Base-by-base conservation (phyloP, 805 yeast species). In the Yarrowia sp. region DNA sequence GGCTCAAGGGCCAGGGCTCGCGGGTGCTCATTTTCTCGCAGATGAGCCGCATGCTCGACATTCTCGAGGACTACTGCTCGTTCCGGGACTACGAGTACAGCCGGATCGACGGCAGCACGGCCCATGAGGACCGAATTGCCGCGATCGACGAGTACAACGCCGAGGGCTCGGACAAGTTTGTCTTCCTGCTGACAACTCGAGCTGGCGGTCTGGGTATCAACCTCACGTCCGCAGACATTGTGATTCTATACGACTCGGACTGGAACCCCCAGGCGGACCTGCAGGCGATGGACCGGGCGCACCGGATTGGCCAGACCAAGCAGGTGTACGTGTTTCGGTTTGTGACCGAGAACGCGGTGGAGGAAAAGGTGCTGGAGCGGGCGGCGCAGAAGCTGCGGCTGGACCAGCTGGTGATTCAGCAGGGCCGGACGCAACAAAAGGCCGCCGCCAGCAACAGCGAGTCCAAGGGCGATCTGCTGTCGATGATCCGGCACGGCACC, bases 181-280 rank as follows among this genome's bases (percentile, higher is more conserved):
- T 93, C 7, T 93, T 93, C 73, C 79, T 93, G 70, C 80, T 93
- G 70, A 93, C 98, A 0, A 93, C 98, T 0, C 87, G 98, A 79
- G 98, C 98, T 8, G 98, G 98, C 77, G 98, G 98, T 10, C 82
- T 93, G 67, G 98, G 98, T 74, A 93, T 93, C 74, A 93, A 94
- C 75, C 82, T 93, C 75, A 94, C 97, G 0, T 86, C 91, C 9
- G 98, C 98, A 2, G 97, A 93, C 76, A 87, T 90, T 50, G 98
- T 93, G 61, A 85, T 93, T 3, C 77, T 93, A 34, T 94, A 86
- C 75, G 98, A 93, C 77, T 90, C 96, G 0, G 98, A 93, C 79
- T 93, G 98, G 98, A 93, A 93, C 75, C 98, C 98, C 1, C 98
- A 93, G 76, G 98, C 97, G 0, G 98, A 93, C 81, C 82, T 93